A percentile compares a stretch with the other conserved stretches of the same genome.
Evolutionary conservation across 2,329 filamentous ascomycete species (phyloP).

Genomic region (Diaporthe vaccinii): DNA sequence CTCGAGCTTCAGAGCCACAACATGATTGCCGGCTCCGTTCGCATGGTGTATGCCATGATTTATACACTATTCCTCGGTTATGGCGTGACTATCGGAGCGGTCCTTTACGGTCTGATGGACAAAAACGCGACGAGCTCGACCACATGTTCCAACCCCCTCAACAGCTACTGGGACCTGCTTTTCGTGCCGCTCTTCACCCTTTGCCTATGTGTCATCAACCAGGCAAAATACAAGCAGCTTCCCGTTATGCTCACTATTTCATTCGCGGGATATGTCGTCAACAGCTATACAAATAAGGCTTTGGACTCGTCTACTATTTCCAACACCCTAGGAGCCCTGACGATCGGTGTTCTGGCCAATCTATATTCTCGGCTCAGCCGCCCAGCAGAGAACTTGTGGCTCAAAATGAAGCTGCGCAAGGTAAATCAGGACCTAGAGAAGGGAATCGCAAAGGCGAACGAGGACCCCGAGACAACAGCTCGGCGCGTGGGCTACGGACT

Average conservation of each 20-base stretch:
- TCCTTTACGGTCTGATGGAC: slow-evolving; percentile 74
- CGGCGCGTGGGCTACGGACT: slow-evolving; percentile 77
- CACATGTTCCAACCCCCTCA: slow-evolving; percentile 58
- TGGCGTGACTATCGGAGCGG: slow-evolving; percentile 76
- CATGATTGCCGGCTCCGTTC: slow-evolving; percentile 78
- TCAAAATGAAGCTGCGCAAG: slow-evolving; percentile 58
- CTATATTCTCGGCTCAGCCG: slow-evolving; percentile 79
- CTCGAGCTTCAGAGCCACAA: slow-evolving; percentile 79
- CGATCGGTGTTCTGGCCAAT: slow-evolving; percentile 83
- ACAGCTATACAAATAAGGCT: slow-evolving; percentile 79
- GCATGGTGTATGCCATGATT: slow-evolving; percentile 81
- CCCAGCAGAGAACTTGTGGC: slow-evolving; percentile 66
- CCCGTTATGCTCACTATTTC: slow-evolving; percentile 83
- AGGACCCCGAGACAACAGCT: slow-evolving; percentile 43
- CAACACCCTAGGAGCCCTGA: slow-evolving; percentile 82
- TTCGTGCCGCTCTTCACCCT: slow-evolving; percentile 79
- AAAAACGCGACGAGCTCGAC: slow-evolving; percentile 62
- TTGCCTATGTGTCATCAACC: slow-evolving; percentile 73
- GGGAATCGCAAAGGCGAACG: slow-evolving; percentile 49
- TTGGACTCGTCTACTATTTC: slow-evolving; percentile 79
- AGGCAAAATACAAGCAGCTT: slow-evolving; percentile 83
- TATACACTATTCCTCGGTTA: slow-evolving; percentile 81
- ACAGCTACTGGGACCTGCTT: slow-evolving; percentile 63
- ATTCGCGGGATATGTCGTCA: slow-evolving; percentile 80
- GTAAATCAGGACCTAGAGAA: slow-evolving; percentile 46